phyloP scores from a whole-genome alignment of 306 rosid species.

The Biancaea sappan region DNA sequence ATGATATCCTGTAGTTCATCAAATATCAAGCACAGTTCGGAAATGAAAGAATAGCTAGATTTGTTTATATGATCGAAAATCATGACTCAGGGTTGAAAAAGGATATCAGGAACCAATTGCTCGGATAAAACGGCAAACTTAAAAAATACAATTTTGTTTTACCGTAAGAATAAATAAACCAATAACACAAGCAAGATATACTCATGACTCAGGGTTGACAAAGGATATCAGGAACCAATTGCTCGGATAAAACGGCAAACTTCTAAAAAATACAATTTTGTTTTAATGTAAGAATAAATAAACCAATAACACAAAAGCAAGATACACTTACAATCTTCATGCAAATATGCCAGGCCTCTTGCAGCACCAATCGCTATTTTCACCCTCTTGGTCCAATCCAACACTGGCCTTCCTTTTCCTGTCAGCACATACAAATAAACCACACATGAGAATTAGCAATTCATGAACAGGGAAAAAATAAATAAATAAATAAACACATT shows the following conservation, averaged over 20 bases:
- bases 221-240: conserved; percentile 5
- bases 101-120: conserved; percentile 1
- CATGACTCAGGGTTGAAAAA: neutral
- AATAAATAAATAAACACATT: neutral
- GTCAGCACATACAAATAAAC: conserved; percentile 12
- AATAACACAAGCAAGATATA: conserved; percentile 9
- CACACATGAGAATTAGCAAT: conserved; percentile 29
- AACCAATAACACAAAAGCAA: conserved; percentile 11
- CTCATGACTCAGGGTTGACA: conserved; percentile 30
- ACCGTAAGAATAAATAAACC: neutral
- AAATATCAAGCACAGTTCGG: neutral
- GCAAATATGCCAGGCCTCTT: conserved; percentile 88
- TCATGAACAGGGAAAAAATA: neutral
- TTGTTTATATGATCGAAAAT: neutral
- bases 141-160: neutral
- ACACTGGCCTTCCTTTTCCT: conserved; percentile 67
- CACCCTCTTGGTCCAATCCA: conserved; percentile 79
- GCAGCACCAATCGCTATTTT: conserved; percentile 93
- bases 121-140: neutral
- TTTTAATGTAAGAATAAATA: neutral
- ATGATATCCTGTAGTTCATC: conserved; percentile 9
- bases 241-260: neutral
- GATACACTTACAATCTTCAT: conserved; percentile 83
- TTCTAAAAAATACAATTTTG: neutral
- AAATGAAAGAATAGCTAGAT: neutral